These are phyloP conservation scores for Phytophthora foliorum DNA, from an alignment of 352 stramenopile species.

Conservation along the genomic window DNA sequence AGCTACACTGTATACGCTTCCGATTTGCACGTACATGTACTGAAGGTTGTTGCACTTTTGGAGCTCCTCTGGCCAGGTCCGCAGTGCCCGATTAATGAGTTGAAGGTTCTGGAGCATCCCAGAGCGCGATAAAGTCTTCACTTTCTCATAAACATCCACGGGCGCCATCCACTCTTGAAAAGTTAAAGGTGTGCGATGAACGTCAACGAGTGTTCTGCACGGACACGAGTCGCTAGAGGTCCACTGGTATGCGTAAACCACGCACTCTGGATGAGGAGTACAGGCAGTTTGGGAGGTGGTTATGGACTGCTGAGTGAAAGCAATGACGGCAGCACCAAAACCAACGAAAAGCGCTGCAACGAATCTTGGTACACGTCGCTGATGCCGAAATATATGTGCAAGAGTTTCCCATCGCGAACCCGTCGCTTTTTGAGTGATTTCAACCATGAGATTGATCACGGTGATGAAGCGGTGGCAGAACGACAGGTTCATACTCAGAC, in stretches of 20 bases:
- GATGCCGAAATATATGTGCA: conserved; percentile 2
- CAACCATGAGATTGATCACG: conserved; percentile 32
- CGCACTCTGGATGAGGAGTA: conserved; percentile 24
- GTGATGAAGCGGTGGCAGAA: conserved; percentile 40
- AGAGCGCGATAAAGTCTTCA: conserved; percentile 27
- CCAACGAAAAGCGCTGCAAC: conserved; percentile 18
- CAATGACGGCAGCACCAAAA: conserved; percentile 4
- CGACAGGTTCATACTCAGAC: conserved; percentile 39
- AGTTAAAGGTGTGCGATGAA: conserved; percentile 8
- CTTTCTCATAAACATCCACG: conserved; percentile 18
- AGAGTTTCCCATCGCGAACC: conserved; percentile 18
- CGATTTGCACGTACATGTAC: conserved; percentile 53
- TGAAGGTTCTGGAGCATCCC: conserved; percentile 47
- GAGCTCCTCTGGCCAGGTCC: conserved; percentile 34
- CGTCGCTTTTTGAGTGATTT: conserved; percentile 4
- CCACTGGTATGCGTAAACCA: conserved; percentile 23
- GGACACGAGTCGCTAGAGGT: background rate
- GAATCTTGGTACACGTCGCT: conserved; percentile 16
- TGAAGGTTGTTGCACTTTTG: conserved; percentile 32
- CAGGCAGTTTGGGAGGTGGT: background rate
- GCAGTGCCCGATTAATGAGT: conserved; percentile 44
- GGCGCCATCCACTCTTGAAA: conserved; percentile 21
- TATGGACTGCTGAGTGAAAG: conserved; percentile 15
- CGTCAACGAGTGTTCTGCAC: conserved; percentile 10
- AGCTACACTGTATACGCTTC: too few relatives aligned